Evolutionary conservation across 306 rosid species (phyloP).

Genomic region (Vicia villosa): DNA sequence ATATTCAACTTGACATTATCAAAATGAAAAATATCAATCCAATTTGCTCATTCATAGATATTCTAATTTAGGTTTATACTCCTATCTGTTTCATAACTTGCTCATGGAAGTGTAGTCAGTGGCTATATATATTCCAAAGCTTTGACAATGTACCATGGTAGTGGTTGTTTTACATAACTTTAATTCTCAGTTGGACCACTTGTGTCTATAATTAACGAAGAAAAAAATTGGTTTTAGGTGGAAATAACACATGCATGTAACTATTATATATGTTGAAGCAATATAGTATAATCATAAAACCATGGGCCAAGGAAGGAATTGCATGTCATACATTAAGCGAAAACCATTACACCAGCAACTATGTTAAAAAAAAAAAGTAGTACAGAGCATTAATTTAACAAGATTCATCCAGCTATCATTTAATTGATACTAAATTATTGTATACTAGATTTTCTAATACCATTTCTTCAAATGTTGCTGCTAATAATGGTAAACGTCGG

Average conservation of each 20-base stretch:
- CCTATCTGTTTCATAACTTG: slow-evolving; percentile 17
- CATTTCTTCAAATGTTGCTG: too few relatives aligned
- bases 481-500: too few relatives aligned
- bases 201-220: not conserved
- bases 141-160: not conserved
- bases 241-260: not conserved
- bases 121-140: slow-evolving; percentile 30
- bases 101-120: not conserved
- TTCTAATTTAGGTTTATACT: not conserved
- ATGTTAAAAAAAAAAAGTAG: not conserved
- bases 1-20: not conserved
- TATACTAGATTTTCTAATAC: too few relatives aligned
- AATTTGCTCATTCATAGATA: not conserved
- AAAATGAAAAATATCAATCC: not conserved
- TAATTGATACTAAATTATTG: too few relatives aligned
- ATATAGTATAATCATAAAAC: not conserved
- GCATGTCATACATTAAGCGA: not conserved
- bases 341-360: not conserved
- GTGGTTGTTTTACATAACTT: not conserved
- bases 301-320: not conserved
- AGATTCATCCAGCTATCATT: not conserved
- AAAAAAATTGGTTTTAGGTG: not conserved
- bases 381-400: not conserved
- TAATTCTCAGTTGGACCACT: slow-evolving; percentile 19
- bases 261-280: too few relatives aligned